phyloP scores from a whole-genome alignment of 129 eudicot genomes.

The Mikania micrantha region DNA sequence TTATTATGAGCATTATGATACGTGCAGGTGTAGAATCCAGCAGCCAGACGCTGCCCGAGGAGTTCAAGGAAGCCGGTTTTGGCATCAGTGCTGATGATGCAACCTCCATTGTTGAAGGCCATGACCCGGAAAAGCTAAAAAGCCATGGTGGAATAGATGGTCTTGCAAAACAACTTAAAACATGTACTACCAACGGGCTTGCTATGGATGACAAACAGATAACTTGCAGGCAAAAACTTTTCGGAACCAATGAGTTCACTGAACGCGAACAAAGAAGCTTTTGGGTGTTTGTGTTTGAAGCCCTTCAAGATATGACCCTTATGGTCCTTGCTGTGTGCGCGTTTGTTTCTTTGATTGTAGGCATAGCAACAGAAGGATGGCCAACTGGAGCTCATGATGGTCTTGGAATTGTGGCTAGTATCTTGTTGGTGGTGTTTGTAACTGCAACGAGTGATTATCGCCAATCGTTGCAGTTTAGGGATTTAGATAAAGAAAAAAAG shows the following conservation, averaged over 20 bases:
- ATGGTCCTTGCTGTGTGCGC: conserved; percentile 94
- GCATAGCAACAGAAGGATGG: conserved; percentile 96
- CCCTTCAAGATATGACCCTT: conserved; percentile 92
- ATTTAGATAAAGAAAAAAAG: conserved; percentile 90
- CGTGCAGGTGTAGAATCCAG: conserved; percentile 49
- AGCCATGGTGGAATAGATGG: conserved; percentile 74
- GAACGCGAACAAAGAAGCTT: conserved; percentile 57
- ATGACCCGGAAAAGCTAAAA: conserved; percentile 65
- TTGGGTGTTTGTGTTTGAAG: conserved; percentile 93
- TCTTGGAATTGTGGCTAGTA: conserved; percentile 89
- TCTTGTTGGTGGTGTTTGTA: conserved; percentile 80
- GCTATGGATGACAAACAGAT: conserved; percentile 32
- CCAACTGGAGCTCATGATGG: conserved; percentile 96
- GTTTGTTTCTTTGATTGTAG: conserved; percentile 82
- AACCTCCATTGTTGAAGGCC: conserved; percentile 79
- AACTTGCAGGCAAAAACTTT: conserved; percentile 43
- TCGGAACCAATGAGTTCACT: conserved; percentile 69
- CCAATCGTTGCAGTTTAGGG: conserved; percentile 87
- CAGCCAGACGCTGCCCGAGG: conserved; percentile 59
- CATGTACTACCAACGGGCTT: conserved; percentile 55
- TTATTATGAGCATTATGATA: not conserved
- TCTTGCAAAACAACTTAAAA: conserved; percentile 51
- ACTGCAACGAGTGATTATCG: conserved; percentile 97
- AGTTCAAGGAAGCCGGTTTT: conserved; percentile 73
- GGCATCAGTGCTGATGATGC: conserved; percentile 77